These are phyloP conservation scores for Orychophragmus violaceus DNA, from an alignment of 345 rosid genomes.

Conservation along the genomic window DNA sequence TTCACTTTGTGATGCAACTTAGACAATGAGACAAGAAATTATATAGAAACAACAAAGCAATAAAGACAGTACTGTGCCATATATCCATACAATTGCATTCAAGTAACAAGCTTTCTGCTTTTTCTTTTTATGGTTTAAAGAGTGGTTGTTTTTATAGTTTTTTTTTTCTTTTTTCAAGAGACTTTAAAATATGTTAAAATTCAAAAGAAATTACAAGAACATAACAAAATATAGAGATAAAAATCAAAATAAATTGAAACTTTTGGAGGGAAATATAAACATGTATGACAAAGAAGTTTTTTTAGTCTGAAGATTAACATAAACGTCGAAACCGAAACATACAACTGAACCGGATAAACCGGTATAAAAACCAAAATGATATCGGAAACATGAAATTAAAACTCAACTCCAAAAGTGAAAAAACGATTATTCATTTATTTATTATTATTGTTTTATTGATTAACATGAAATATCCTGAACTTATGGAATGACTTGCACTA, in stretches of 20 bases:
- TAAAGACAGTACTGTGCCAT: conserved; percentile 22
- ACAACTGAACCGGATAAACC: too few relatives aligned
- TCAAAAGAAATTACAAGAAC: background rate
- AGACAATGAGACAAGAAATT: conserved; percentile 22
- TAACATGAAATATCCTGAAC: too few relatives aligned
- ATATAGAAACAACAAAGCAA: conserved; percentile 31
- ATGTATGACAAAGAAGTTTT: conserved; percentile 11
- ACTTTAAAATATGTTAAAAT: background rate
- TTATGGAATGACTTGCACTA: too few relatives aligned
- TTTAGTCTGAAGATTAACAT: too few relatives aligned
- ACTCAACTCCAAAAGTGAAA: too few relatives aligned
- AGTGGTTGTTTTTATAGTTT: conserved; percentile 10
- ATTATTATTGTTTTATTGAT: too few relatives aligned
- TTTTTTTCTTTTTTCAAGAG: too few relatives aligned
- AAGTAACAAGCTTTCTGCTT: conserved; percentile 22
- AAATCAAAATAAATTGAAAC: background rate
- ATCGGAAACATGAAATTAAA: too few relatives aligned
- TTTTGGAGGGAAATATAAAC: background rate
- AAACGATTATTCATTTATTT: too few relatives aligned
- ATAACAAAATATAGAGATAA: background rate
- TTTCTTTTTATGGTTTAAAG: conserved; percentile 18
- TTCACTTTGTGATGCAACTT: conserved; percentile 30
- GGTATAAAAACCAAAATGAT: too few relatives aligned
- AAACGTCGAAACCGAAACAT: too few relatives aligned
- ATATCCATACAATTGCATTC: conserved; percentile 19